phyloP scores from a whole-genome alignment of 2,329 filamentous ascomycete species.

The Phaeosphaeria sp. region DNA sequence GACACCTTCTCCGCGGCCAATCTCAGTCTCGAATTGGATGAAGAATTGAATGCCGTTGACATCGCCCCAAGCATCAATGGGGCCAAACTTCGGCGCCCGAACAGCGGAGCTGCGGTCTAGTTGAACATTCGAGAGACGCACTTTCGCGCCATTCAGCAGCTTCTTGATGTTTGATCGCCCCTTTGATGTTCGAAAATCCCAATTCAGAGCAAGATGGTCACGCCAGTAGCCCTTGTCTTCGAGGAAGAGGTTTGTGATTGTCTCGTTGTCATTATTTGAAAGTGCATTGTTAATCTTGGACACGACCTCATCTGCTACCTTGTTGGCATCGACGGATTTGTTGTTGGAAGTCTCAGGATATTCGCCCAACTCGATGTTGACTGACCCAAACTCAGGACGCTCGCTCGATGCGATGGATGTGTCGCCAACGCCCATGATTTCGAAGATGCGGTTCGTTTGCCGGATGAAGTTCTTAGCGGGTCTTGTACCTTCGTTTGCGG shows the following conservation, averaged over 20 bases:
- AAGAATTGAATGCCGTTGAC: constrained; percentile 37
- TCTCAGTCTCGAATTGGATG: constrained; percentile 36
- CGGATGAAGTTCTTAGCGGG: no score
- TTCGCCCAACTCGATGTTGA: constrained; percentile 59
- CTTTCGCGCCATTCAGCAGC: constrained; percentile 38
- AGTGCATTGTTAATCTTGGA: constrained; percentile 53
- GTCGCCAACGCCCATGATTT: constrained; percentile 29
- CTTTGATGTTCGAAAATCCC: constrained; percentile 62
- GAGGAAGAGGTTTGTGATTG: constrained; percentile 53
- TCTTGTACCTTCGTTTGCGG: no score
- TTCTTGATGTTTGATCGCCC: constrained; percentile 54
- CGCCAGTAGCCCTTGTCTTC: constrained; percentile 63
- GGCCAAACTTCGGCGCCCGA: constrained; percentile 31
- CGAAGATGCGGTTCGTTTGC: no score
- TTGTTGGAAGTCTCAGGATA: constrained; percentile 47
- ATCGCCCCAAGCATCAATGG: constrained; percentile 38
- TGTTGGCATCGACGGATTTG: constrained; percentile 43
- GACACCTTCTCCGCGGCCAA: constrained; percentile 42
- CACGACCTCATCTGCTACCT: constrained; percentile 50
- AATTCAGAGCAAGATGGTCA: constrained; percentile 64
- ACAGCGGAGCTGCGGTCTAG: constrained; percentile 34
- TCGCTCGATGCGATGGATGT: constrained; percentile 47
- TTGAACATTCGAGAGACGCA: constrained; percentile 36
- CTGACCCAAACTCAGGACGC: constrained; percentile 59
- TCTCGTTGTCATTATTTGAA: constrained; percentile 40